These are phyloP conservation scores for Diddensiella caesifluorescens DNA, from an alignment of 805 yeast genomes.

Conservation along the genomic window DNA sequence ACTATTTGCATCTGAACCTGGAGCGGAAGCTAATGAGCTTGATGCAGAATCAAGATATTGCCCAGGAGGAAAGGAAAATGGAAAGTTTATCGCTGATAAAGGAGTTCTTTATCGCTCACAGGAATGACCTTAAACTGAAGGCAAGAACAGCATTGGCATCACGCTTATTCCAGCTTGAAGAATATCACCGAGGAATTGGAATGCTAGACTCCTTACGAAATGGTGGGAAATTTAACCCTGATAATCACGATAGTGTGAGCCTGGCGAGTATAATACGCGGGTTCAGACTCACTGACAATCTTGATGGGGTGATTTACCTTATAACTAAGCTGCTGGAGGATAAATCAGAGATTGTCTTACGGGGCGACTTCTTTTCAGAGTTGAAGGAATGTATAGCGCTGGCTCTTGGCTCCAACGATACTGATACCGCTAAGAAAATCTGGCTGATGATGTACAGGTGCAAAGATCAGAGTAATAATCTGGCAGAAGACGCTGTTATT, in stretches of 20 bases:
- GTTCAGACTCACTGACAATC: neutral
- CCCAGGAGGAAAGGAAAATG: neutral
- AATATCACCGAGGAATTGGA: constrained; percentile 9
- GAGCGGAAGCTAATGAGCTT: constrained; percentile 5
- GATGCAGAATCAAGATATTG: constrained; percentile 4
- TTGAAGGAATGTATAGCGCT: constrained; percentile 1
- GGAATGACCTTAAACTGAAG: constrained; percentile 3
- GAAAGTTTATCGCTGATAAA: constrained; percentile 7
- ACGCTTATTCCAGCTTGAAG: constrained; percentile 9
- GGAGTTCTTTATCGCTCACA: constrained; percentile 4
- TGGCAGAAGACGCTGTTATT: constrained; percentile 2
- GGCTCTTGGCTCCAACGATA: constrained; percentile 2
- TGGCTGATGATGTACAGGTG: constrained; percentile 1
- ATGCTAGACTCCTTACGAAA: constrained; percentile 16
- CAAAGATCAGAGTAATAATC: neutral
- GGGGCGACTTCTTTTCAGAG: constrained; percentile 7
- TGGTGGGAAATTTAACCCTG: constrained; percentile 8
- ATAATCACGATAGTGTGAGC: constrained; percentile 19
- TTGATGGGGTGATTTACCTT: constrained; percentile 4
- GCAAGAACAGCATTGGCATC: constrained; percentile 14
- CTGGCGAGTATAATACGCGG: constrained; percentile 12
- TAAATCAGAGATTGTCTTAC: constrained; percentile 1
- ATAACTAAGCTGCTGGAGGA: constrained; percentile 6
- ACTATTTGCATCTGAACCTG: no score
- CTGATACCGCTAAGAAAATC: neutral